Base-by-base conservation (phyloP, 768 basidiomycete genomes). In the Lyophyllum semitale region DNA sequence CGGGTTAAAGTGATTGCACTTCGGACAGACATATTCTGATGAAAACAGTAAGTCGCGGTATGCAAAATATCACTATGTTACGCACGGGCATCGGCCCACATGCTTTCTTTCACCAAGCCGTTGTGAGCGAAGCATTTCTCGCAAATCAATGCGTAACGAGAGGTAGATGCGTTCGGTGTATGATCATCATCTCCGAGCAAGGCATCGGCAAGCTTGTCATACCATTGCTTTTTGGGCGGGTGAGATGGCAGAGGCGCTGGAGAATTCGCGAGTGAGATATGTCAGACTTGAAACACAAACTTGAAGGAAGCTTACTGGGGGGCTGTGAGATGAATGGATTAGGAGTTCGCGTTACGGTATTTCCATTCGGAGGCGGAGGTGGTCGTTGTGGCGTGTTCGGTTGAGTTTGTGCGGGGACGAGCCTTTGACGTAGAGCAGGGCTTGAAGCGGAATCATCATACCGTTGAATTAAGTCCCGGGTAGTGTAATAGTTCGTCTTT, bases 401-500 rank as follows among this genome's bases (percentile, higher is more conserved):
- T 30, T 62, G 60, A 9, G 55, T 33, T 5, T 55, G 55, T 20
- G 53, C 59, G 20, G 63, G 57, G n/a, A 66, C 65, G 17, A 73
- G 57, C 9, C 80, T 72, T 60, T 69, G 77, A 27, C 80, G 80
- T 43, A 81, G 63, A 13, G 80, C 76, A 1, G 79, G 75, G 11
- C 62, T 68, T 1, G 67, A 56, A 2, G 73, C 55, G 5, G 73
- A 64, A 33, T 90, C 91, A 59, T 96, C 96, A 63, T 97, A 98
- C 54, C 86, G 84, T 67, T 96, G 93, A 17, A 99, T 77, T 42
- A 99, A 78, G 62, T 89, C 92, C 49, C 91, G 87, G 26, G 95
- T 99, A 11, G 84, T 84, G 67, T 99, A 93, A 71, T 92, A 99
- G 62, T 98, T 96, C 1, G 95, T 98, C 69, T 91, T 94, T 76